Evolutionary conservation across 768 basidiomycete genomes (phyloP), one percentile per base, ranked within the genome.

Genomic region (Panellus pusillus): DNA sequence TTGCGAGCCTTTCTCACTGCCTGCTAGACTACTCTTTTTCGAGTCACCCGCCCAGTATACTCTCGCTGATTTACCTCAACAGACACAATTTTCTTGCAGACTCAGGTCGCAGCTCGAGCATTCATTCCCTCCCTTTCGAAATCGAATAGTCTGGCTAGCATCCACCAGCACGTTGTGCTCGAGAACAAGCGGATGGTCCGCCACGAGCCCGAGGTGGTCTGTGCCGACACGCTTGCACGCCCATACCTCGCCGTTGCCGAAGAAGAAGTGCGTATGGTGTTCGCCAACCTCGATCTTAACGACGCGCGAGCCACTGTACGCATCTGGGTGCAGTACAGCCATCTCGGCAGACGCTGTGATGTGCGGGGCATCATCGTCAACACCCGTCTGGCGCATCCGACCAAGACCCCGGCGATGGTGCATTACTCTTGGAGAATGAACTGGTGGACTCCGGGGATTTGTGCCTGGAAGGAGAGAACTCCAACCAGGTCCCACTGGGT

Each of bases 321-420:
- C 37, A 27, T 47, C 50, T 5, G 53, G 50, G 41, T 47, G 42
- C 28, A 62, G 47, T 36, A 45, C 49, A 9, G 31, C 43, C 3
- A 60, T 47, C 31, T 52, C 44, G 13, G 61, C 50, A 14, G 61
- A 57, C n/a, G 41, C n/a, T 46, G 32, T 41, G 51, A 61, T 38
- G 7, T 28, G 36, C 17, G 31, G 19, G 18, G 42, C 47, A 9
- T 38, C 49, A 13, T 45, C 40, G 38, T 43, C 50, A 18, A 61
- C 42, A 14, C 52, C 60, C 11, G 57, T 49, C 47, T 61, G 60
- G 41, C 49, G 52, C 48, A 52, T 53, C 37, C 48, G 50, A 32
- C 58, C 57, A 14, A 57, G 44, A 15, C 59, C 59, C 59, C 59
- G n/a, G n/a, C n/a, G n/a, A n/a, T n/a, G n/a, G n/a, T n/a, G n/a